Evolutionary conservation across 495 filamentous ascomycete genomes (phyloP).

Genomic region (Trichocladium antarcticum): DNA sequence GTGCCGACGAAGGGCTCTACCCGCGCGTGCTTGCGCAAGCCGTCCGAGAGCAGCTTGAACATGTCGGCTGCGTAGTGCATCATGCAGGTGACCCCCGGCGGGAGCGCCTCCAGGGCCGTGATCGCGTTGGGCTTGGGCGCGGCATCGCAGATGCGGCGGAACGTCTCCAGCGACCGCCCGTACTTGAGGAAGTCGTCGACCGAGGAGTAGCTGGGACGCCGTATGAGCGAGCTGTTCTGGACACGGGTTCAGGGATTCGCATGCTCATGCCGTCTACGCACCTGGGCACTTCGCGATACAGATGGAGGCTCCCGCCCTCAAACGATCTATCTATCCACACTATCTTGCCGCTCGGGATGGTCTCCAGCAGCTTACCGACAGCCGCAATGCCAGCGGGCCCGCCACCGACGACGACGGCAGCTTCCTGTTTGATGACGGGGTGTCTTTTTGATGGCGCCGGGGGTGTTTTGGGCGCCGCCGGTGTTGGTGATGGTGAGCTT

Average conservation of each 20-base stretch:
- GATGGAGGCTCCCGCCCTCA: slow-evolving; percentile 9
- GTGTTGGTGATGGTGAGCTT: no score
- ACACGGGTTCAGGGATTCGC: neutral
- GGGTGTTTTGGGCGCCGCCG: no score
- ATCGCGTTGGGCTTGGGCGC: slow-evolving; percentile 10
- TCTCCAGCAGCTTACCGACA: slow-evolving; percentile 18
- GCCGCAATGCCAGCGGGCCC: slow-evolving; percentile 21
- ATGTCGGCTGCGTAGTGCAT: slow-evolving; percentile 16
- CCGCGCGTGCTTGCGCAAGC: slow-evolving; percentile 24
- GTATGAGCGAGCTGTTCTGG: no score
- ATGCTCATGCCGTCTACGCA: slow-evolving; percentile 1
- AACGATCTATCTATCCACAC: slow-evolving; percentile 18
- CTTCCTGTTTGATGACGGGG: neutral
- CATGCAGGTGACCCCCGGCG: slow-evolving; percentile 9
- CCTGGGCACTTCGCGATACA: slow-evolving; percentile 16
- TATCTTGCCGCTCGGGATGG: slow-evolving; percentile 8
- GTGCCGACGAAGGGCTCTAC: slow-evolving; percentile 2
- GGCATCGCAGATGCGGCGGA: slow-evolving; percentile 6
- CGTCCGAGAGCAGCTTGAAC: slow-evolving; percentile 47
- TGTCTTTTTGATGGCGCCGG: neutral
- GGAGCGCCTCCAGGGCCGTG: slow-evolving; percentile 1
- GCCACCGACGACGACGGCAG: slow-evolving; percentile 18
- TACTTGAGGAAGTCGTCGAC: slow-evolving; percentile 13
- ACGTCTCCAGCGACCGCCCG: slow-evolving; percentile 6
- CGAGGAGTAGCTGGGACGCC: slow-evolving; percentile 13